Evolutionary conservation across 106 monocot genomes (phyloP), one percentile per base, ranked within the genome.

Genomic region (Allium sativum): DNA sequence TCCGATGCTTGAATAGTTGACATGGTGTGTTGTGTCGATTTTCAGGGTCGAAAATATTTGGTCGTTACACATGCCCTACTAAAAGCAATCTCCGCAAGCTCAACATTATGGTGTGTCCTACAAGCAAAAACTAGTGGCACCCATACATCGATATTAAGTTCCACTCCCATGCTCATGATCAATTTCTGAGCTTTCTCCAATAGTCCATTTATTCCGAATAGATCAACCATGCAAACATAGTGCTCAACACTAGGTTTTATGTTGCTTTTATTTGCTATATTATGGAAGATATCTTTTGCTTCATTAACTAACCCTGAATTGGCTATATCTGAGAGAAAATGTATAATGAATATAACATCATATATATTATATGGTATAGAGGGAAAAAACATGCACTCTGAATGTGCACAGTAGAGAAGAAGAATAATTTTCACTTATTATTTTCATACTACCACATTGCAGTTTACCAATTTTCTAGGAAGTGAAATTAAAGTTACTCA

Each of bases 71-170:
- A 61, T 55, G 45, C 65, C 55, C 73, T 68, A 31, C 52, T 64
- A 55, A 76, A 68, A 3, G 76, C 73, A 55, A 73, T 22, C 56
- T 81, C 81, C 55, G 76, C 81, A 41, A 81, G 56, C 44, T 76
- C 72, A 21, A 76, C 61, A 52, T 76, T 76, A n/a, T 53, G 64
- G 65, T 81, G 76, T 41, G 73, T 46, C 10, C 65, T 55, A 48
- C 76, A 81, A 69, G 81, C 68, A 69, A 76, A 81, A 61, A 76
- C 60, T 72, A 81, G 68, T 8, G 81, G 76, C 12, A 53, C 73
- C 81, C 81, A 81, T 1, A 76, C 76, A 76, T 81, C 81, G 61
- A 55, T 63, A 69, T 69, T 76, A 42, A 68, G 76, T 70, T 57
- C 40, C 10, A 65, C 50, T 55, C 61, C 47, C 81, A 81, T 81